Conservation (phyloP, 129 eudicot species). For the Pulicaria dysenterica region DNA sequence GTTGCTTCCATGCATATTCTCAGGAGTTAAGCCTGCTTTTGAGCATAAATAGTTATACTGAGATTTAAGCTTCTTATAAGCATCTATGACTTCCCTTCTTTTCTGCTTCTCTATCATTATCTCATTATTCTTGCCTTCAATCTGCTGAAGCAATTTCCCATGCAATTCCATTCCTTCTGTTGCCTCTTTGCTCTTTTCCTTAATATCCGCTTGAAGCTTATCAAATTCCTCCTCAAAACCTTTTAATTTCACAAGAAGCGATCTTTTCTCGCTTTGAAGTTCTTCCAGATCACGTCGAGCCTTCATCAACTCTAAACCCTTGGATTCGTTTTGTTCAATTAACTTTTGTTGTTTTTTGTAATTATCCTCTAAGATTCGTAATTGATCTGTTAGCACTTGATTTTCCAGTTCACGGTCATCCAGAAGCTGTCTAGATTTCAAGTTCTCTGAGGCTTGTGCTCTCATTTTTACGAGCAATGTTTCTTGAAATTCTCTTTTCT, state of each 20-base stretch:
- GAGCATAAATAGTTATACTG: constrained; percentile 63
- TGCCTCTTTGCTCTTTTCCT: constrained; percentile 48
- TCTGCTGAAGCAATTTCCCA: constrained; percentile 64
- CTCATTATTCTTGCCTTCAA: constrained; percentile 63
- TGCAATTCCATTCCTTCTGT: constrained; percentile 68
- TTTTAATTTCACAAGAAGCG: constrained; percentile 54
- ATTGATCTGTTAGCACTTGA: constrained; percentile 39
- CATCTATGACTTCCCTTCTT: constrained; percentile 48
- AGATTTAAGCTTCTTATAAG: constrained; percentile 84
- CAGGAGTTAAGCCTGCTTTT: constrained; percentile 53
- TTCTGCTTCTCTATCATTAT: constrained; percentile 59
- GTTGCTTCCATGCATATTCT: constrained; percentile 42
- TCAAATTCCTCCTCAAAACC: constrained; percentile 59
- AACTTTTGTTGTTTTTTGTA: constrained; percentile 47
- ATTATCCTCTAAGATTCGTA: constrained; percentile 40
- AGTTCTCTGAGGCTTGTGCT: constrained; percentile 44
- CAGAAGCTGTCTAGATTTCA: constrained; percentile 46
- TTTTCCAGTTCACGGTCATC: constrained; percentile 52
- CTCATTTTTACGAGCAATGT: constrained; percentile 48
- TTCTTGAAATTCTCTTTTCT: constrained; percentile 44
- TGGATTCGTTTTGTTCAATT: constrained; percentile 43
- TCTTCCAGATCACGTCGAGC: constrained; percentile 44
- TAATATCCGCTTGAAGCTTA: constrained; percentile 50
- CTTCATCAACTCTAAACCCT: constrained; percentile 39
- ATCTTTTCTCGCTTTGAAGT: constrained; percentile 51